These are phyloP conservation scores for Phycomyces blakesleeanus DNA, from an alignment of 192 early-diverging fungal genomes.

Conservation along the genomic window DNA sequence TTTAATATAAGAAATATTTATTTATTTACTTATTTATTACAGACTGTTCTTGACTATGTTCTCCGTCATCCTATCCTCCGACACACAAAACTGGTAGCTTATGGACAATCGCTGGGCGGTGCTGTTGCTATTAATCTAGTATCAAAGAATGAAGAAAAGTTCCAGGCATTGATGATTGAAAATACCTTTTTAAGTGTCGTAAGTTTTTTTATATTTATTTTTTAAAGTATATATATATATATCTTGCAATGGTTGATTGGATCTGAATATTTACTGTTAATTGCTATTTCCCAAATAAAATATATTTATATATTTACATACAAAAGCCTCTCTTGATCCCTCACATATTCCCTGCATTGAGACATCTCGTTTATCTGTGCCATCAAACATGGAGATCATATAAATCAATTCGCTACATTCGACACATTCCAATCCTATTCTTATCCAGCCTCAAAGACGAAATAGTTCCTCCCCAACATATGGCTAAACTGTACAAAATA, in stretches of 20 bases:
- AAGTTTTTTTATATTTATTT: too few relatives aligned
- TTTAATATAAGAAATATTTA: too few relatives aligned
- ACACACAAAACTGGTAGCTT: slow-evolving; percentile 82
- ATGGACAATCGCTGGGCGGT: slow-evolving; percentile 95
- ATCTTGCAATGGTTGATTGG: too few relatives aligned
- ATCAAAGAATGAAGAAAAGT: slow-evolving; percentile 67
- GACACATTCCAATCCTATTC: slow-evolving; percentile 75
- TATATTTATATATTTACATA: too few relatives aligned
- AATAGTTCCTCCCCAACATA: slow-evolving; percentile 85
- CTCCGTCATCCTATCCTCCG: slow-evolving; percentile 66
- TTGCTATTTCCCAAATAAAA: too few relatives aligned
- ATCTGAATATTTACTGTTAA: too few relatives aligned
- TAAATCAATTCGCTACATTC: slow-evolving; percentile 60
- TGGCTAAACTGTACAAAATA: slow-evolving; percentile 73
- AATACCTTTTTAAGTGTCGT: slow-evolving; percentile 92
- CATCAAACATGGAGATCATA: slow-evolving; percentile 92
- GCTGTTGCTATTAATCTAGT: slow-evolving; percentile 91
- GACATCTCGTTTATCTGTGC: slow-evolving; percentile 70
- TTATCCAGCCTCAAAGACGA: slow-evolving; percentile 83
- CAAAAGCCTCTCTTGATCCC: slow-evolving; percentile 82
- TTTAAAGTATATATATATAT: too few relatives aligned
- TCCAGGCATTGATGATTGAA: slow-evolving; percentile 85
- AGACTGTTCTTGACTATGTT: slow-evolving; percentile 86
- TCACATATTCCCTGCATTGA: slow-evolving; percentile 71
- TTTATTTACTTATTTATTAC: too few relatives aligned